Evolutionary conservation across 192 early-diverging fungal species (phyloP), one percentile per base, ranked within the genome.

Genomic region (Piromyces sp.): DNA sequence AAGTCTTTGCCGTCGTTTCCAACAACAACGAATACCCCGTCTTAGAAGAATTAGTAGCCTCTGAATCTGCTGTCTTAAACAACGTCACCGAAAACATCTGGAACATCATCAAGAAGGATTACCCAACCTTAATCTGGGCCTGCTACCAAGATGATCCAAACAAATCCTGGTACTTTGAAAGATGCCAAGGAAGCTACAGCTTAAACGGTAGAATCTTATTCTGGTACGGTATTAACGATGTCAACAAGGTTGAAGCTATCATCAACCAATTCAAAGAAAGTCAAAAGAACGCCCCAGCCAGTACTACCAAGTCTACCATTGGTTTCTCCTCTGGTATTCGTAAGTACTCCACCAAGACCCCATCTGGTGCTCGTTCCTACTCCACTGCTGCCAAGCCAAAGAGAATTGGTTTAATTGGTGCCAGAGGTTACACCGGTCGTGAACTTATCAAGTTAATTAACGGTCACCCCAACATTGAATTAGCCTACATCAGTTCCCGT

Each of bases 71-170:
- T 0, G 88, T 91, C 7, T 86, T 99, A 37, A 98, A 97, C 85
- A 97, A 97, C 83, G 96, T 99, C 30, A 95, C 94, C 13, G 98
- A 99, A 81, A 98, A 97, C 84, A 88, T 97, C 15, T 99, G 97
- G 97, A 91, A 90, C 79, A 88, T 94, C 31, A 92, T 99, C 80
- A 88, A 88, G 37, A 94, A 94, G 80, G 96, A 99, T 84, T 91
- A 95, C 83, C 85, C 91, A 36, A 86, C 86, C 31, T 89, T 99
- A 80, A 91, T 91, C 80, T 99, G 98, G 98, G 86, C 91, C 28
- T 92, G 94, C 19, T 88, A 91, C 42, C 90, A 92, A 79, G 88
- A 88, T 81, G 94, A 97, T 85, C 86, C 91, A 79, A 93, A 94
- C 84, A 92, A 93, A 81, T 87, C 92, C n/a, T 99, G 96, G 96